These are phyloP conservation scores for Agrocybe chaxingu DNA, from an alignment of 768 basidiomycete genomes.

Conservation along the genomic window DNA sequence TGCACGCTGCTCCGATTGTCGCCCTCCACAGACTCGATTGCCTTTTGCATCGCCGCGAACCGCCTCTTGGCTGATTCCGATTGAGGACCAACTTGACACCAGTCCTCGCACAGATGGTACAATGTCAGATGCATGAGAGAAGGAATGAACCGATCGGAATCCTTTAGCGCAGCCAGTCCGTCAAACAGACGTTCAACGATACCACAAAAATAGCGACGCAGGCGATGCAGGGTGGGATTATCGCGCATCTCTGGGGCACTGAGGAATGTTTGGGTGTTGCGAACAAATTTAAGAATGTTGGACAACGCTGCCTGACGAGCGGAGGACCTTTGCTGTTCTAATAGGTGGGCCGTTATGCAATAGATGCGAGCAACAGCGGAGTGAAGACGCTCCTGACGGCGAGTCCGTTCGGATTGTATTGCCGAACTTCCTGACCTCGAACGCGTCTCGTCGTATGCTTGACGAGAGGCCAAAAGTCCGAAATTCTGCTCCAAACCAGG, in stretches of 20 bases:
- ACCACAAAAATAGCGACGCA: constrained; percentile 90
- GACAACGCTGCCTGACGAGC: constrained; percentile 71
- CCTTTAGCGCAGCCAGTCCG: constrained; percentile 63
- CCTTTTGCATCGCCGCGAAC: constrained; percentile 66
- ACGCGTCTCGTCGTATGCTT: constrained; percentile 62
- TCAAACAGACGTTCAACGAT: constrained; percentile 85
- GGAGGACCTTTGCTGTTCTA: constrained; percentile 67
- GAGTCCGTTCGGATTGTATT: constrained; percentile 50
- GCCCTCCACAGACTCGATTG: constrained; percentile 53
- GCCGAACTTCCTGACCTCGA: constrained; percentile 41
- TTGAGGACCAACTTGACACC: constrained; percentile 85
- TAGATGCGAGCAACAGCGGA: constrained; percentile 90
- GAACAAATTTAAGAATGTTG: constrained; percentile 83
- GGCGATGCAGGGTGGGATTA: constrained; percentile 70
- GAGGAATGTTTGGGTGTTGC: constrained; percentile 79
- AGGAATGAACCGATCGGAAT: constrained; percentile 75
- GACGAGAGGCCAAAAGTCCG: constrained; percentile 42
- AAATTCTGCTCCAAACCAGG: constrained; percentile 34
- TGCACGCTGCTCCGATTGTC: constrained; percentile 51
- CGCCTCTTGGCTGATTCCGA: constrained; percentile 71
- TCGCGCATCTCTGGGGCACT: constrained; percentile 68
- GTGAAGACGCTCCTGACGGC: constrained; percentile 75
- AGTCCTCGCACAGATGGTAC: constrained; percentile 87
- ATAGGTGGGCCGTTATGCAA: constrained; percentile 73
- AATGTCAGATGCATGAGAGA: constrained; percentile 72